phyloP scores from a whole-genome alignment of 208 protist species.

The Acanthamoeba triangularis region DNA sequence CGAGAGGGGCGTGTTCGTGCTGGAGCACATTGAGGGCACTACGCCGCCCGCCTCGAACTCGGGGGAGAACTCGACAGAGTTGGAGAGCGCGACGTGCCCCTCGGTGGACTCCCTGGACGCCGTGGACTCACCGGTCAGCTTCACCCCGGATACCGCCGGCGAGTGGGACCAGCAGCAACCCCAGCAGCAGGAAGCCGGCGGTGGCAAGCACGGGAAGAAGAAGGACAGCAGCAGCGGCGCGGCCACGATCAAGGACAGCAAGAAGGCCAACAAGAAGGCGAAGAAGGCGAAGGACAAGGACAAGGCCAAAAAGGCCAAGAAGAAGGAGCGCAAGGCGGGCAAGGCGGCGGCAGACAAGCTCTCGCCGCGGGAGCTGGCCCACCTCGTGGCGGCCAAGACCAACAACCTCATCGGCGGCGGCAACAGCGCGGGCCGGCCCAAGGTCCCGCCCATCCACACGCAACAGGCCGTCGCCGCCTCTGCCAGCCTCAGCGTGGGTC shows the following conservation, averaged over 20 bases:
- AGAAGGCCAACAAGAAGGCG: conserved; percentile 1
- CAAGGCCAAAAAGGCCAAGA: conserved; percentile 10
- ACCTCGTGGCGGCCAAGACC: too few relatives aligned
- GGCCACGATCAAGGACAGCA: background rate
- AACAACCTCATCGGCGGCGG: too few relatives aligned
- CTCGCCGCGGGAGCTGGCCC: background rate
- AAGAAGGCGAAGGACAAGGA: background rate
- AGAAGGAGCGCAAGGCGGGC: conserved; percentile 20
- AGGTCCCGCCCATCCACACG: too few relatives aligned
- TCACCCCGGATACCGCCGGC: background rate
- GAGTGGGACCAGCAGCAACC: background rate
- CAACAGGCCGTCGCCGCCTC: too few relatives aligned
- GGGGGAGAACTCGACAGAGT: background rate
- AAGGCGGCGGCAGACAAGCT: background rate
- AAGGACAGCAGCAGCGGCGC: background rate
- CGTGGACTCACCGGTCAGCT: too few relatives aligned
- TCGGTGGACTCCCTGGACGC: background rate
- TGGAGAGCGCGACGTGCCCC: background rate
- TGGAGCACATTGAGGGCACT: background rate
- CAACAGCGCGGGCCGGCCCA: too few relatives aligned
- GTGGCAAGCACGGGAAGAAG: background rate
- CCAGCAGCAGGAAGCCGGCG: background rate
- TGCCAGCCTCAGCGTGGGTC: too few relatives aligned
- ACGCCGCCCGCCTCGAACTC: background rate
- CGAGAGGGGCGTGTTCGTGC: background rate